These are phyloP conservation scores for Ceratonia siliqua DNA, from an alignment of 306 rosid species.

Conservation along the genomic window DNA sequence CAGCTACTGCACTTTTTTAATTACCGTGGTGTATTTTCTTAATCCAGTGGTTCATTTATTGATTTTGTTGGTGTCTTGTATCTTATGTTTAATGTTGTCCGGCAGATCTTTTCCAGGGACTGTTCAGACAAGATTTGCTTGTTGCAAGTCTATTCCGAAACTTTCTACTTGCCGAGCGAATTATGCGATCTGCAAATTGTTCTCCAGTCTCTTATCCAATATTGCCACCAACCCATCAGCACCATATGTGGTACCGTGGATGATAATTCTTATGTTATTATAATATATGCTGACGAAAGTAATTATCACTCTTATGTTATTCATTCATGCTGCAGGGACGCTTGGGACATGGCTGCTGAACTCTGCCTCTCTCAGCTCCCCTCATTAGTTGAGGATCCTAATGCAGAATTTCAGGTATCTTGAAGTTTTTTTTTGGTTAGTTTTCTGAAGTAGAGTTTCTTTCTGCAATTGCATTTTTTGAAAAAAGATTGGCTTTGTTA, in stretches of 20 bases:
- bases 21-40: conserved; percentile 9
- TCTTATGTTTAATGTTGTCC: conserved; percentile 28
- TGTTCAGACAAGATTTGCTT: conserved; percentile 95
- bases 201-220: conserved; percentile 90
- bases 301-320: conserved; percentile 24
- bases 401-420: conserved; percentile 80
- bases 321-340: conserved; percentile 78
- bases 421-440: conserved; percentile 6
- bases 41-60: conserved; percentile 13
- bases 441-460: conserved; percentile 5
- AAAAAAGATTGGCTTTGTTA: neutral
- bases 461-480: conserved; percentile 23
- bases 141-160: conserved; percentile 92
- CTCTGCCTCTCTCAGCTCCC: conserved; percentile 99
- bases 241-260: conserved; percentile 91
- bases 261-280: conserved; percentile 34
- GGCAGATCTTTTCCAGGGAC: conserved; percentile 95
- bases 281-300: conserved; percentile 9
- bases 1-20: neutral
- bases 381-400: conserved; percentile 78
- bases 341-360: conserved; percentile 99
- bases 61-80: conserved; percentile 23
- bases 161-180: conserved; percentile 95
- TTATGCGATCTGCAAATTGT: conserved; percentile 98
- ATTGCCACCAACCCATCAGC: conserved; percentile 97